Base-by-base conservation (phyloP, 2,329 filamentous ascomycete genomes). In the Zymoseptoria ardabiliae region DNA sequence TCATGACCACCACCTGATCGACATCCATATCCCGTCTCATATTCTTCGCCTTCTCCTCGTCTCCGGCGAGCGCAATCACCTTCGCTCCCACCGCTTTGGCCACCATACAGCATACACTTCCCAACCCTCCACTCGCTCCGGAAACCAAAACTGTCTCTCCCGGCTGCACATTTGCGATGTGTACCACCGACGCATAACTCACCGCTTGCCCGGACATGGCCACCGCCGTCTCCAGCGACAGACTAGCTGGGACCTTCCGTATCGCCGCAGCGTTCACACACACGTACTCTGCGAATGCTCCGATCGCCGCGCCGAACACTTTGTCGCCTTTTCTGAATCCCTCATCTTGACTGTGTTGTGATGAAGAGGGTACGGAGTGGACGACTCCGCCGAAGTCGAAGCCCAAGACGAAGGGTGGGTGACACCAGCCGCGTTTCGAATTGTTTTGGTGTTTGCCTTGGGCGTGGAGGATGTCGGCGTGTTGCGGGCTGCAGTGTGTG, bases 351-450 rank as follows among this genome's bases (percentile, higher is more conserved):
- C 28, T 54, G 3, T 1, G 17, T 2, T 11, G 11, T 17, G 58
- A 59, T 20, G 49, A 55, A 4, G 69, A 20, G 0, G 78, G 75
- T 0, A 76, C 68, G 2, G 71, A 71, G 35, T 78, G 61, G 1
- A 86, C 74, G 2, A 78, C 72, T n/a, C 83, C 83, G 0, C 82
- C 75, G 65, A 85, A 86, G 67, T 86, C 83, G n/a, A 81, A 80
- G 11, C 83, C 83, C 0, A 85, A 76, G 1, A 77, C 78, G 71
- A 86, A 86, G 0, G 83, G 83, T 1, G 82, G 83, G 30, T 74
- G 74, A 45, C 83, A 77, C 57, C 82, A 78, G n/a, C 76, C 76
- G 28, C 73, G 75, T 54, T 71, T 71, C 20, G 66, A 60, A 54
- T 72, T 69, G 68, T 85, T 86, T 66, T 86, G 83, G 65, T 86